Base-by-base conservation (phyloP, 345 rosid genomes). In the Salix viminalis region DNA sequence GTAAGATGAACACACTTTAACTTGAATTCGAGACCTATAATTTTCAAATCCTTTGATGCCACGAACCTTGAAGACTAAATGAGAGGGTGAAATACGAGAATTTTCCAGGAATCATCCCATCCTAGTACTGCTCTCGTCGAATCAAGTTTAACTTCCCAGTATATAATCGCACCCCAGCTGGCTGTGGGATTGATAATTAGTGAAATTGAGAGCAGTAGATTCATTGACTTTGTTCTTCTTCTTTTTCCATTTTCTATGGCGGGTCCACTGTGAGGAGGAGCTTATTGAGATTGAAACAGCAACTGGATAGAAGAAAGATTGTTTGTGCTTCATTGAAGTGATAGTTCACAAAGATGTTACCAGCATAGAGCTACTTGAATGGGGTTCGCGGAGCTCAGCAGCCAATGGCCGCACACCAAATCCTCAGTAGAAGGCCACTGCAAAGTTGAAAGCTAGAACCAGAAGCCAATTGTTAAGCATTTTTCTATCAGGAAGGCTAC, bases 321-420 rank as follows among this genome's bases (percentile, higher is more conserved):
- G 77, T 67, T 14, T 65, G 44, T 65, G 62, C 70, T 74, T 65
- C 21, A 74, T 65, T 16, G 77, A 74, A 23, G 61, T 64, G 61
- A 44, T 30, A 13, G 76, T 41, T 42, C 69, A 73, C 34, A 73
- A 19, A 46, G 58, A 73, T 21, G 70, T 65, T 28, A 46, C 77
- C 44, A 74, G 77, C 70, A 74, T 30, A 74, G 77, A 65, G 42
- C 23, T 74, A 0, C 70, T 74, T 44, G 44, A 74, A 26, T 48
- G 52, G 36, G 70, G 32, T 30, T 44, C 28, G 8, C 46, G 46
- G 44, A 6, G 65, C n/a, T 36, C 70, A 26, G 60, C 70, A 42
- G 44, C 62, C 24, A 65, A 46, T 44, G 7, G 61, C 19, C 77
- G 77, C 39, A 60, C 41, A 3, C 60, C 75, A 66, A 34, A 66